Base-by-base conservation (phyloP, 108 stramenopile species). In the Nannochloropsis granulata region DNA sequence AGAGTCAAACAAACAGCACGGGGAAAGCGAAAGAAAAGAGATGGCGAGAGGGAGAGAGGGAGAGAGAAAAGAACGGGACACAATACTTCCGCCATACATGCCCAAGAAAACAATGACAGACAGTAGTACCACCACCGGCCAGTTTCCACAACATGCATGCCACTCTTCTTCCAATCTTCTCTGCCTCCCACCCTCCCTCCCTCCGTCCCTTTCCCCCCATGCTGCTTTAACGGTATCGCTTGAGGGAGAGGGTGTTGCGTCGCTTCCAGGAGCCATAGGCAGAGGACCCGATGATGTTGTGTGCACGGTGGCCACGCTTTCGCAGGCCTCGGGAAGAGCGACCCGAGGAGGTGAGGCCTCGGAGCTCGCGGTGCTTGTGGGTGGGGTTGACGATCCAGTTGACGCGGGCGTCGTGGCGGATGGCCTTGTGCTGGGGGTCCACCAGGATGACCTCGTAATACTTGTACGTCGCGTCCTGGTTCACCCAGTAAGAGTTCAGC, bases 381-480 rank as follows among this genome's bases (percentile, higher is more conserved):
- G 96, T 95, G 80, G 97, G 95, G 92, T 97, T 95, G 90, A 92
- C 93, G 93, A 99, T 97, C 99, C 99, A 99, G 92, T 99, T 97
- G 92, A 98, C 96, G 89, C 97, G 96, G 44, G 99, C 93, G 85
- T 99, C 99, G 90, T 97, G 96, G 86, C 98, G 95, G 93, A 99
- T 97, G 90, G 94, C 95, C 80, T 83, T 82, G 92, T 98, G 98
- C 85, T 89, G 81, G 44, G 99, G 98, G 92, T 99, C 99, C 88
- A 98, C 97, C 79, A 96, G 82, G 92, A 99, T 98, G 84, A 98
- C 91, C 94, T 99, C 99, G 92, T 97, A 99, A 92, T 98, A 99
- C 91, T 99, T 99, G 96, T 96, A 98, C 90, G 99, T 99, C 84
- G 99, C 96, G 89, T 99, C 99, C 90, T 97, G 96, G 92, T 99